Evolutionary conservation across 2,329 filamentous ascomycete genomes (phyloP).

Genomic region (Fusarium duplospermum): DNA sequence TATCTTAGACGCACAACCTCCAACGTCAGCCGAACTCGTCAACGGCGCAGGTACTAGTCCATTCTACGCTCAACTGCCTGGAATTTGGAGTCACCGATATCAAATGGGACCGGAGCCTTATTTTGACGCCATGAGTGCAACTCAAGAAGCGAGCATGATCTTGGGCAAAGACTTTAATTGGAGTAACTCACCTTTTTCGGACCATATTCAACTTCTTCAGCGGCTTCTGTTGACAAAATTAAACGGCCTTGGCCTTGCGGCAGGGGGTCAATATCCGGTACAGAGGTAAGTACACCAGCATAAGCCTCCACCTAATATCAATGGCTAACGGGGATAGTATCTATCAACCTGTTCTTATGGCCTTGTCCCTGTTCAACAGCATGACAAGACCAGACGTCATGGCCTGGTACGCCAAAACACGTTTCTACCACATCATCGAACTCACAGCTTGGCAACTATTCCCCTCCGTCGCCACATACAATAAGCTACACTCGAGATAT

Average conservation of each 20-base stretch:
- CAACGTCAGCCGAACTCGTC: constrained; percentile 11
- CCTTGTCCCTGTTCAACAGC: constrained; percentile 50
- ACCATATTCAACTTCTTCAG: constrained; percentile 46
- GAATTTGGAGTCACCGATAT: constrained; percentile 48
- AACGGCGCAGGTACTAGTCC: constrained; percentile 22
- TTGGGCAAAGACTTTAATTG: constrained; percentile 42
- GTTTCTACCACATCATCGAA: constrained; percentile 50
- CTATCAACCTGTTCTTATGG: constrained; percentile 47
- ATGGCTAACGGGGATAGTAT: constrained; percentile 17
- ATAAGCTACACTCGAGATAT: constrained; percentile 44
- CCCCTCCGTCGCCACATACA: constrained; percentile 43
- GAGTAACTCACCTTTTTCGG: constrained; percentile 48
- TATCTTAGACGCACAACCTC: background rate
- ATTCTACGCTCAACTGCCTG: constrained; percentile 42
- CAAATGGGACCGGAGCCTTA: constrained; percentile 47
- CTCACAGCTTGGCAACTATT: constrained; percentile 50
- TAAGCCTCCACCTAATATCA: background rate
- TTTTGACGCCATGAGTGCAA: constrained; percentile 39
- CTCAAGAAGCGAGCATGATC: constrained; percentile 31
- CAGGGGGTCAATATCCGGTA: constrained; percentile 12
- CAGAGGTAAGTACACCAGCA: constrained; percentile 21
- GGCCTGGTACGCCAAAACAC: constrained; percentile 55
- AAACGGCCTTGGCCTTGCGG: constrained; percentile 19
- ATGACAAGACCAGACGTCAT: constrained; percentile 51
- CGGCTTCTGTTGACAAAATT: constrained; percentile 42